Conservation (phyloP, 768 basidiomycete genomes). For the Pulveroboletus sp. region DNA sequence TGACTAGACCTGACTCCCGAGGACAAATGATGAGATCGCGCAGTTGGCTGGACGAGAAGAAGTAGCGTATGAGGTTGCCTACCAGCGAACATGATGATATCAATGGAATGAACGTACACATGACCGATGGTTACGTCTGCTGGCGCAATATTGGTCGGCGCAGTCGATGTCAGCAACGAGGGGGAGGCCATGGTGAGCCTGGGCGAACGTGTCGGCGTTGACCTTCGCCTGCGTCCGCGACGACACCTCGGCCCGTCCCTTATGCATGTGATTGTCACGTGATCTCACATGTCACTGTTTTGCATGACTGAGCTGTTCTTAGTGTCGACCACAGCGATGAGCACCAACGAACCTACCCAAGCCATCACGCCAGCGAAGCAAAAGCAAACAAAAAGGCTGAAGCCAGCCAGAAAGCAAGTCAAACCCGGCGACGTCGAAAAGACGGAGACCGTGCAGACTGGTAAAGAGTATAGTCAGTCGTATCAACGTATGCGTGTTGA, state of each 20-base stretch:
- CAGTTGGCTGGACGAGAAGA: constrained; percentile 49
- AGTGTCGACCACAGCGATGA: constrained; percentile 27
- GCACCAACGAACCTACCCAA: constrained; percentile 23
- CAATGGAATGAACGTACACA: constrained; percentile 43
- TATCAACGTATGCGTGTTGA: not conserved
- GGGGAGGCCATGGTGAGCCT: constrained; percentile 41
- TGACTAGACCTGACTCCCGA: constrained; percentile 56
- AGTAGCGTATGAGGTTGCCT: constrained; percentile 7
- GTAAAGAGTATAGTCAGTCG: constrained; percentile 90
- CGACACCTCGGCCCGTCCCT: constrained; percentile 15
- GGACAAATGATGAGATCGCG: constrained; percentile 78
- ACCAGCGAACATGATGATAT: not conserved
- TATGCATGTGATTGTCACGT: constrained; percentile 23
- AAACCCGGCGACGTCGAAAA: constrained; percentile 87
- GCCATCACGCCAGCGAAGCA: constrained; percentile 15
- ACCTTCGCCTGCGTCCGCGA: constrained; percentile 3
- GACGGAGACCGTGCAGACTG: constrained; percentile 82
- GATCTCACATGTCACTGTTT: not conserved
- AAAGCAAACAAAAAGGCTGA: constrained; percentile 58
- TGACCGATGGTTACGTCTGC: constrained; percentile 54
- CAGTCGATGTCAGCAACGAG: constrained; percentile 39
- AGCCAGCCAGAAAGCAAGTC: constrained; percentile 93
- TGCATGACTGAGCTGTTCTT: not conserved
- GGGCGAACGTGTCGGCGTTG: constrained; percentile 4
- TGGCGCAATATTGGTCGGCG: constrained; percentile 39